Evolutionary conservation across 1,139 yeast genomes (phyloP).

Genomic region (Geotrichum cucujoidarum): DNA sequence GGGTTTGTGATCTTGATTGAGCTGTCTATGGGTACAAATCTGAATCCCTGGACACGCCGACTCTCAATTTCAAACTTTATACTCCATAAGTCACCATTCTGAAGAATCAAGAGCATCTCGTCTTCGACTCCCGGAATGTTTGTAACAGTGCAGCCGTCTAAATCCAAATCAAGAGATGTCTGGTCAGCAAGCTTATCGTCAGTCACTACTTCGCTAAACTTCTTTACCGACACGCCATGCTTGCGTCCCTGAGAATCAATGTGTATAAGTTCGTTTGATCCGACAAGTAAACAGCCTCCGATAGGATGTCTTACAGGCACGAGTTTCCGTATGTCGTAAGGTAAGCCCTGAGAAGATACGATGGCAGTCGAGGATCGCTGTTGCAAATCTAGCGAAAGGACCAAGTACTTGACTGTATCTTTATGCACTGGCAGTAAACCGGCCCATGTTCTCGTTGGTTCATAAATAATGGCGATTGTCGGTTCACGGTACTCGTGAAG

Average conservation of each 20-base stretch:
- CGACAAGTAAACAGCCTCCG: slow-evolving; percentile 67
- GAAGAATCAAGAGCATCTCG: slow-evolving; percentile 50
- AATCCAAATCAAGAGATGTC: slow-evolving; percentile 46
- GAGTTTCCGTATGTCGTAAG: slow-evolving; percentile 66
- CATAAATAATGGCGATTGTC: slow-evolving; percentile 67
- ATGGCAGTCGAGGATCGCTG: slow-evolving; percentile 63
- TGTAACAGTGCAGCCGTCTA: slow-evolving; percentile 54
- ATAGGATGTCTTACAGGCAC: slow-evolving; percentile 62
- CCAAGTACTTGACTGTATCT: slow-evolving; percentile 57
- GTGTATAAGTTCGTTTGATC: slow-evolving; percentile 73
- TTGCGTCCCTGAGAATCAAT: slow-evolving; percentile 77
- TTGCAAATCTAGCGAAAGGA: slow-evolving; percentile 61
- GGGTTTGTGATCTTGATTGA: slow-evolving; percentile 26
- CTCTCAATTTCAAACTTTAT: slow-evolving; percentile 51
- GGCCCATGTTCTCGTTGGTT: slow-evolving; percentile 67
- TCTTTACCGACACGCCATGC: slow-evolving; percentile 62
- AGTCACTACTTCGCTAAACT: slow-evolving; percentile 48
- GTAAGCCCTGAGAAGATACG: slow-evolving; percentile 57
- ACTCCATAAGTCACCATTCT: slow-evolving; percentile 48
- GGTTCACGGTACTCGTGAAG: slow-evolving; percentile 72
- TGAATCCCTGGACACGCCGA: slow-evolving; percentile 38
- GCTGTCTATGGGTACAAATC: slow-evolving; percentile 27
- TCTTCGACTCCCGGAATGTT: slow-evolving; percentile 43
- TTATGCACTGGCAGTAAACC: slow-evolving; percentile 57
- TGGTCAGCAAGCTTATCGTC: slow-evolving; percentile 51